phyloP scores from a whole-genome alignment of 1,284 basidiomycete genomes.

The Hemileia vastatrix region DNA sequence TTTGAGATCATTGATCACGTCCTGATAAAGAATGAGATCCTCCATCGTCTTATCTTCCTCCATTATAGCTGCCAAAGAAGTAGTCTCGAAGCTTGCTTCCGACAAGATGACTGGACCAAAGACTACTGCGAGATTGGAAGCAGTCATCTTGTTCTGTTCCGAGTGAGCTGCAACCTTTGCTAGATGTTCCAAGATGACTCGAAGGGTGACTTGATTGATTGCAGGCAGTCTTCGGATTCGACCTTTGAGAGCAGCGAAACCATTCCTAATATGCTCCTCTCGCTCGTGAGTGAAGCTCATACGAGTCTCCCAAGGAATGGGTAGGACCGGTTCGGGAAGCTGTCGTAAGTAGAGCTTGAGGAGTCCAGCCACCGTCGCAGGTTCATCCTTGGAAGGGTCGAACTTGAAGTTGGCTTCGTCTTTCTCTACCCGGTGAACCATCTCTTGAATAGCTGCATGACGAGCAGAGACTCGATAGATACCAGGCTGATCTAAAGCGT shows the following conservation, averaged over 20 bases:
- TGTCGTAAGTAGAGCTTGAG: slow-evolving; percentile 41
- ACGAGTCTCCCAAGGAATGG: slow-evolving; percentile 39
- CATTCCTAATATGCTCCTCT: slow-evolving; percentile 37
- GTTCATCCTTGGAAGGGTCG: slow-evolving; percentile 33
- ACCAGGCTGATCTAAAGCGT: too few species aligned
- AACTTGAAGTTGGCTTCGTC: slow-evolving; percentile 39
- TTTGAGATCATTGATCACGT: slow-evolving; percentile 25
- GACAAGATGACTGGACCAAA: slow-evolving; percentile 40
- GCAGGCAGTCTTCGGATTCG: slow-evolving; percentile 34
- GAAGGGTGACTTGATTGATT: slow-evolving; percentile 41
- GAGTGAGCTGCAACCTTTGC: slow-evolving; percentile 35
- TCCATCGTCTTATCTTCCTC: slow-evolving; percentile 40
- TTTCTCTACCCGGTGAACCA: slow-evolving; percentile 36
- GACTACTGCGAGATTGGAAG: slow-evolving; percentile 37
- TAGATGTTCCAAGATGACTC: slow-evolving; percentile 36
- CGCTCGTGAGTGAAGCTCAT: slow-evolving; percentile 39
- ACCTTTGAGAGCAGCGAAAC: slow-evolving; percentile 38
- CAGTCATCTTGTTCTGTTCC: slow-evolving; percentile 40
- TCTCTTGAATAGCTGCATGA: slow-evolving; percentile 37
- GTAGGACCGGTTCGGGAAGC: slow-evolving; percentile 38
- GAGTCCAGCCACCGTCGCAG: slow-evolving; percentile 36
- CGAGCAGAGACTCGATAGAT: too few species aligned
- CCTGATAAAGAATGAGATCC: slow-evolving; percentile 36
- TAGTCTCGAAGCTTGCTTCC: slow-evolving; percentile 35
- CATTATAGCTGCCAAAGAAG: slow-evolving; percentile 36